Percentiles rank a stretch among this genome's conserved stretches.
phyloP scores from a whole-genome alignment of 2,329 filamentous ascomycete species.

The Beauveria pseudobassiana region DNA sequence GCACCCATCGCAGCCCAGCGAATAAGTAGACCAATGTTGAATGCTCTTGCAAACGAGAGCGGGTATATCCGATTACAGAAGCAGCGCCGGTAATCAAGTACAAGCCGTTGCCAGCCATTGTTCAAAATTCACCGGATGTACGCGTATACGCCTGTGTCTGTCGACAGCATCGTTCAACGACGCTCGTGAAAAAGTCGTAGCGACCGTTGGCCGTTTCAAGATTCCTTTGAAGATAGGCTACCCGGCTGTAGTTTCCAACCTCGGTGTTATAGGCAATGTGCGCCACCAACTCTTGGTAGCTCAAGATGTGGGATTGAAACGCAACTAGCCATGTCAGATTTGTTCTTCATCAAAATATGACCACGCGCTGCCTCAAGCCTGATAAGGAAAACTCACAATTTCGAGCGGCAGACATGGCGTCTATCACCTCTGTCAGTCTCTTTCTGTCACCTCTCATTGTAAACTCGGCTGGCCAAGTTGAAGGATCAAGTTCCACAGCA shows the following conservation, averaged over 20 bases:
- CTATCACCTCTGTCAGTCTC: slow-evolving; percentile 51
- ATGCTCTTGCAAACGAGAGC: neutral
- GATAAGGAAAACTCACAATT: slow-evolving; percentile 31
- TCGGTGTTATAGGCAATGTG: slow-evolving; percentile 36
- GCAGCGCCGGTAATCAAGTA: neutral
- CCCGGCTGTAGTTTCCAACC: slow-evolving; percentile 39
- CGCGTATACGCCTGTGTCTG: slow-evolving; percentile 26
- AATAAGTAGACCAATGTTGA: no score
- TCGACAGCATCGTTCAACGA: slow-evolving; percentile 50
- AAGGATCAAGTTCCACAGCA: slow-evolving; percentile 54
- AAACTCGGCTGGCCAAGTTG: slow-evolving; percentile 61
- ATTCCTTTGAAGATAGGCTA: slow-evolving; percentile 51
- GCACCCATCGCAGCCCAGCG: no score
- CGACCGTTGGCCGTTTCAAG: slow-evolving; percentile 61
- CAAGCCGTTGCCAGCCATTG: slow-evolving; percentile 39
- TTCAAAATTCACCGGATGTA: slow-evolving; percentile 44
- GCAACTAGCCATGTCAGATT: slow-evolving; percentile 24
- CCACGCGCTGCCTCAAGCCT: slow-evolving; percentile 3
- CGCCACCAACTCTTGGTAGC: slow-evolving; percentile 33
- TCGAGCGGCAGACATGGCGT: slow-evolving; percentile 40
- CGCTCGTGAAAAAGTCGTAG: slow-evolving; percentile 53
- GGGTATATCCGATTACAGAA: neutral
- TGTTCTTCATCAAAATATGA: neutral
- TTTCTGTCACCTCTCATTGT: slow-evolving; percentile 61
- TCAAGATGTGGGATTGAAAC: slow-evolving; percentile 30